A percentile compares a stretch with the other conserved stretches of the same genome.
Evolutionary conservation across 2,329 filamentous ascomycete species (phyloP).

Genomic region (Pestalotiopsis sp.): DNA sequence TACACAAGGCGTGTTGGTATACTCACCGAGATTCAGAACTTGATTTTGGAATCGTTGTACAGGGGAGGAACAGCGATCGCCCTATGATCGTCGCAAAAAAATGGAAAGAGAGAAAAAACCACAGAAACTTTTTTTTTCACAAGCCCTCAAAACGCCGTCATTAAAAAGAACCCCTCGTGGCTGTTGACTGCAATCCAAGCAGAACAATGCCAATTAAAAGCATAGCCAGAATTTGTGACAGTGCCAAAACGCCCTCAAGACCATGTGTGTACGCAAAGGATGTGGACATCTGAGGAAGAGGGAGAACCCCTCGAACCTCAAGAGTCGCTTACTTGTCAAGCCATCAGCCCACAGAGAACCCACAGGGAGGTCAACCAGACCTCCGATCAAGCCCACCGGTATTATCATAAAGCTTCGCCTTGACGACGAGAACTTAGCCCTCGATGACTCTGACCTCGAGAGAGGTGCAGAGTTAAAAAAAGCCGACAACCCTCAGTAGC

Average conservation of each 20-base stretch:
- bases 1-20: slow-evolving; percentile 5
- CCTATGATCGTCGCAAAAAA: not conserved
- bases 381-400: slow-evolving; percentile 54
- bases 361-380: slow-evolving; percentile 26
- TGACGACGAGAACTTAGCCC: slow-evolving; percentile 40
- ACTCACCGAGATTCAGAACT: slow-evolving; percentile 7
- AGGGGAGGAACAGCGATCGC: not conserved
- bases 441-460: slow-evolving; percentile 49
- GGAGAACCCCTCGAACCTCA: slow-evolving; percentile 16
- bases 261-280: slow-evolving; percentile 16
- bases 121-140: slow-evolving; percentile 19
- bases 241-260: slow-evolving; percentile 32
- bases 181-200: slow-evolving; percentile 32
- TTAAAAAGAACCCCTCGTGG: slow-evolving; percentile 31
- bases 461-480: slow-evolving; percentile 40
- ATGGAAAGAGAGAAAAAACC: not conserved
- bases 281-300: slow-evolving; percentile 8
- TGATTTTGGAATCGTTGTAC: not conserved
- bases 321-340: slow-evolving; percentile 16
- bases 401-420: slow-evolving; percentile 43
- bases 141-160: slow-evolving; percentile 32
- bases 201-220: slow-evolving; percentile 30
- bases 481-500: slow-evolving; percentile 60
- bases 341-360: slow-evolving; percentile 27
- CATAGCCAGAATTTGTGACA: slow-evolving; percentile 19